Base-by-base conservation (phyloP, 2,329 filamentous ascomycete species). In the Chaetomiaceae sp. region DNA sequence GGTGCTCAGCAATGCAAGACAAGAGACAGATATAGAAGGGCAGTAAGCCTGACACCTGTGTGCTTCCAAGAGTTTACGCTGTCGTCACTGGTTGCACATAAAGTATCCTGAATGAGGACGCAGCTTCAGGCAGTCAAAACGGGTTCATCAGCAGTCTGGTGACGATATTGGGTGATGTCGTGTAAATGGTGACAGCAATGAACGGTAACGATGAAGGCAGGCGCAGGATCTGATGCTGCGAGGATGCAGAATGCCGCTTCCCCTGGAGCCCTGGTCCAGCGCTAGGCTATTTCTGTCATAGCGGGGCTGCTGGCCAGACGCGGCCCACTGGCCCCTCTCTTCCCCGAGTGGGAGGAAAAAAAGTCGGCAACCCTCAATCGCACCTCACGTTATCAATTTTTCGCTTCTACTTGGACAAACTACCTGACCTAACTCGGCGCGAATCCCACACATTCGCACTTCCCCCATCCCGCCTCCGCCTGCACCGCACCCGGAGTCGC, bases 301-400 rank as follows among this genome's bases (percentile, higher is more conserved):
- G 51, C 38, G 47, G 30, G 20, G 36, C 24, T 27, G 35, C 17
- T 24, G 22, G 6, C 22, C 22, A 24, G 29, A 19, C 18, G 18
- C 17, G 37, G 32, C 44, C 26, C 29, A 35, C 38, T 38, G 36
- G 48, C 52, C 45, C 49, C 47, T 42, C 30, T 12, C 47, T 33
- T 43, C 34, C 45, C 47, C 44, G 37, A 49, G 42, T 33, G 33
- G 50, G 51, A 58, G 50, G 51, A 58, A 54, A 58, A 58, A 57
- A 57, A 51, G 50, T 52, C 54, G 54, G 55, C 55, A 53, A 51
- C 49, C 42, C 49, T 45, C 45, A 50, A 52, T 50, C 45, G 49
- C 14, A 35, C 45, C 42, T 48, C 47, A 42, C 45, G 40, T 51
- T 38, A 36, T 48, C 45, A 50, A 49, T 54, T 51, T 54, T 54